Base-by-base conservation (phyloP, 1,139 yeast species). In the Protomyces gravidus region DNA sequence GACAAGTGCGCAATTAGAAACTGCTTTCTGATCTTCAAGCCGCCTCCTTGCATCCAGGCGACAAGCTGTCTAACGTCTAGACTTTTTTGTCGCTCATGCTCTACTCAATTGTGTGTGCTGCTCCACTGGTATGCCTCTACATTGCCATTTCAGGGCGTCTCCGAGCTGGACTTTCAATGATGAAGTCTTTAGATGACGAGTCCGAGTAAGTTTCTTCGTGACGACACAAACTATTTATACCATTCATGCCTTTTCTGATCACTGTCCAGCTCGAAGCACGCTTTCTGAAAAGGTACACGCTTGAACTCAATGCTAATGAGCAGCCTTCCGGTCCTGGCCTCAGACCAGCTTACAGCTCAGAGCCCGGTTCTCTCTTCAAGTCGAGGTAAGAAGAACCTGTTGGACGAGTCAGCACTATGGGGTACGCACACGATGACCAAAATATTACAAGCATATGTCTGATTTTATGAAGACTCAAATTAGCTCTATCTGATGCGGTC, bases 391-490 rank as follows among this genome's bases (percentile, higher is more conserved):
- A n/a, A n/a, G n/a, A n/a, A n/a, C n/a, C n/a, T n/a, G n/a, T n/a
- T n/a, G n/a, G n/a, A n/a, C n/a, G n/a, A n/a, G 1, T 13, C 36
- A 30, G 36, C 15, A 30, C 13, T 15, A 15, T 13, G n/a, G 21
- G 50, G 57, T 50, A 32, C 17, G 58, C 58, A 53, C 36, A 46
- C 48, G 58, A 53, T 46, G 58, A 53, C 36, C 32, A 32, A 46
- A 53, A 27, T n/a, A 53, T 53, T 33, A 53, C 58, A 53, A 53
- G 58, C 58, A 53, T 53, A 53, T 53, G 48, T 53, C 58, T 53
- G 58, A 53, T 32, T 36, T 53, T 23, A 53, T 53, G 58, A 53
- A 17, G 58, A 53, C 58, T 32, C 49, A 53, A 45, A 53, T 53
- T 53, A 53, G 58, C 58, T 53, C 58, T 53, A 53, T 53, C 58